Evolutionary conservation across 2,329 filamentous ascomycete species (phyloP), one percentile per base, ranked within the genome.

Genomic region (Fusarium brachygibbosum): DNA sequence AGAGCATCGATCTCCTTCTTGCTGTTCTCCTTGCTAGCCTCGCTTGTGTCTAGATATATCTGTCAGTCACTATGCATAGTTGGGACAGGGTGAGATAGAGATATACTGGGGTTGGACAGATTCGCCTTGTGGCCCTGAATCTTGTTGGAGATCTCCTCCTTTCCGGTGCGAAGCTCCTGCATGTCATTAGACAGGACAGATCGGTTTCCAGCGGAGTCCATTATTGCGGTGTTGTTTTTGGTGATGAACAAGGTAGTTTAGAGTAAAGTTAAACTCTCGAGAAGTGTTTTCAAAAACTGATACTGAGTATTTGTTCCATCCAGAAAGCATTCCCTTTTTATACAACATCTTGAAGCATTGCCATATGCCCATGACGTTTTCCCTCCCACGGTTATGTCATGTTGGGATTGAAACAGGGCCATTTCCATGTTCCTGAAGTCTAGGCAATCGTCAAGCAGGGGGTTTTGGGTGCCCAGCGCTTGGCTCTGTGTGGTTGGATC

Each of bases 91-190:
- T 29, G 29, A 29, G 8, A 3, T 11, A 3, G 23, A 3, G 1
- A 16, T 65, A 14, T 74, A 84, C 82, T 84, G 12, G 82, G 82
- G 63, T 85, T 85, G 58, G 79, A 78, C 19, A 85, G 66, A 64
- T 84, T 84, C 4, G 83, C 82, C 75, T 84, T 84, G 74, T 84
- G 82, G 16, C 82, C 82, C 67, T 70, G 71, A 55, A 76, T 76
- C 49, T 70, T 62, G 60, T 76, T 57, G 44, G 74, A 75, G 60
- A 71, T 63, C 31, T 74, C 70, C 46, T 76, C 75, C 62, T 66
- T 67, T 52, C 75, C 73, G 37, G 74, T 62, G 35, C 56, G 61
- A 55, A 82, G 73, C 71, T 82, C 80, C 68, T 82, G 74, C 80
- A 82, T 82, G 74, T 82, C 79, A 55, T 77, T 73, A 13, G 80